These are phyloP conservation scores for Penicillium maclennaniae DNA, from an alignment of 495 filamentous ascomycete species.

Conservation along the genomic window DNA sequence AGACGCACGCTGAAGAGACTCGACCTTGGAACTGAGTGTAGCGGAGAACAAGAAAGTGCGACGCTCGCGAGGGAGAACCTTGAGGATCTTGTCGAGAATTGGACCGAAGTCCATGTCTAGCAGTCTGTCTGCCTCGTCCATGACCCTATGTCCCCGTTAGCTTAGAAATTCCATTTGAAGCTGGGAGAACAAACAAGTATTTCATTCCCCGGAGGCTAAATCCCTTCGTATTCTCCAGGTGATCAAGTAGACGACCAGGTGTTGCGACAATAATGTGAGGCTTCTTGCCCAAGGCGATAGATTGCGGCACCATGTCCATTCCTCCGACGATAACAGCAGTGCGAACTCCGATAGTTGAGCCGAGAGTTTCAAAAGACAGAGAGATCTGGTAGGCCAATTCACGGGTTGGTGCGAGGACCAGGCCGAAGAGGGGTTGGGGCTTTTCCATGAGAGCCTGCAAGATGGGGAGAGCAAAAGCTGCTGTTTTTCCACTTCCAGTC, in stretches of 20 bases:
- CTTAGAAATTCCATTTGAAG: too few relatives aligned
- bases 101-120: constrained; percentile 94
- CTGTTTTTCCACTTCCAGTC: constrained; percentile 92
- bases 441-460: constrained; percentile 82
- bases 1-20: constrained; percentile 83
- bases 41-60: constrained; percentile 91
- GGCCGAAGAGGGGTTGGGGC: constrained; percentile 70
- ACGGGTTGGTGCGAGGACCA: constrained; percentile 85
- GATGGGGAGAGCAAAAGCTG: constrained; percentile 86
- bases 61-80: constrained; percentile 73
- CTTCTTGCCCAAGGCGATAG: constrained; percentile 84
- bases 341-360: constrained; percentile 74
- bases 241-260: constrained; percentile 85
- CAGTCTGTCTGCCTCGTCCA: constrained; percentile 92
- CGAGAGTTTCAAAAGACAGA: constrained; percentile 77
- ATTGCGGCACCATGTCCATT: constrained; percentile 90
- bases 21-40: constrained; percentile 89
- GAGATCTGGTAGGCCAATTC: constrained; percentile 91
- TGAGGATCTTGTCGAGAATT: constrained; percentile 86
- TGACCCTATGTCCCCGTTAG: constrained; percentile 41
- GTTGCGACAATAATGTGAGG: constrained; percentile 85
- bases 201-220: constrained; percentile 76
- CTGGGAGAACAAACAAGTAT: constrained; percentile 48
- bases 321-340: constrained; percentile 82
- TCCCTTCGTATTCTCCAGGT: constrained; percentile 94